phyloP scores from a whole-genome alignment of 108 stramenopile species.

The Cyclotella distinguenda region DNA sequence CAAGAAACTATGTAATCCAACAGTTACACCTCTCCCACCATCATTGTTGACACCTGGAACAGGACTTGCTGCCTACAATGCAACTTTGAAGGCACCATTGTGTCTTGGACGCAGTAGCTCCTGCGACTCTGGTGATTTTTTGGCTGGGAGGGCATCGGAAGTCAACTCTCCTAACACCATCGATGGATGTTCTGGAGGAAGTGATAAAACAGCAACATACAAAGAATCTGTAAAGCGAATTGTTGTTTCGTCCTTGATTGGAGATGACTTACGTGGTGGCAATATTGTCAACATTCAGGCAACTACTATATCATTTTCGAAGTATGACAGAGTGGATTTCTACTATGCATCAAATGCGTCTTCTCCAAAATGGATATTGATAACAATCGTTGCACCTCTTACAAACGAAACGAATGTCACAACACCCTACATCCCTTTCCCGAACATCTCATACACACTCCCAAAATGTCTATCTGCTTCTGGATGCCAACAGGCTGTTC shows the following conservation, averaged over 20 bases:
- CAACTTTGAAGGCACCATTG: slow-evolving; percentile 16
- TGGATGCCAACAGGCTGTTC: slow-evolving; percentile 22
- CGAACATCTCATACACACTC: slow-evolving; percentile 4
- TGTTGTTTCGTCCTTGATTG: slow-evolving; percentile 13
- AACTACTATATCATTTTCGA: not conserved
- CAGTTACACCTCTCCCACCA: not conserved
- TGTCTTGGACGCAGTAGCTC: slow-evolving; percentile 11
- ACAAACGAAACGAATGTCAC: slow-evolving; percentile 9
- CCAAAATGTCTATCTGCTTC: slow-evolving; percentile 9
- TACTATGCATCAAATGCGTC: slow-evolving; percentile 16
- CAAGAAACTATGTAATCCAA: slow-evolving; percentile 26
- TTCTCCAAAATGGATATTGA: slow-evolving; percentile 22
- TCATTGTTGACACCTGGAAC: slow-evolving; percentile 11
- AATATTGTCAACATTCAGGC: slow-evolving; percentile 16
- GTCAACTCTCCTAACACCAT: slow-evolving; percentile 24
- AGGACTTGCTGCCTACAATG: slow-evolving; percentile 13
- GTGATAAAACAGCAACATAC: not conserved
- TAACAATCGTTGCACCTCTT: slow-evolving; percentile 15
- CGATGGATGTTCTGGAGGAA: slow-evolving; percentile 17
- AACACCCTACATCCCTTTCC: not conserved
- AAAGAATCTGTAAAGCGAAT: slow-evolving; percentile 22
- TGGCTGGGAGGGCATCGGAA: slow-evolving; percentile 7
- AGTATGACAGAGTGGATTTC: slow-evolving; percentile 22
- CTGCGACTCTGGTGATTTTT: slow-evolving; percentile 17
- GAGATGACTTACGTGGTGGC: slow-evolving; percentile 25